phyloP scores from a whole-genome alignment of 352 stramenopile species.

The Globisporangium rhizosaccharum region DNA sequence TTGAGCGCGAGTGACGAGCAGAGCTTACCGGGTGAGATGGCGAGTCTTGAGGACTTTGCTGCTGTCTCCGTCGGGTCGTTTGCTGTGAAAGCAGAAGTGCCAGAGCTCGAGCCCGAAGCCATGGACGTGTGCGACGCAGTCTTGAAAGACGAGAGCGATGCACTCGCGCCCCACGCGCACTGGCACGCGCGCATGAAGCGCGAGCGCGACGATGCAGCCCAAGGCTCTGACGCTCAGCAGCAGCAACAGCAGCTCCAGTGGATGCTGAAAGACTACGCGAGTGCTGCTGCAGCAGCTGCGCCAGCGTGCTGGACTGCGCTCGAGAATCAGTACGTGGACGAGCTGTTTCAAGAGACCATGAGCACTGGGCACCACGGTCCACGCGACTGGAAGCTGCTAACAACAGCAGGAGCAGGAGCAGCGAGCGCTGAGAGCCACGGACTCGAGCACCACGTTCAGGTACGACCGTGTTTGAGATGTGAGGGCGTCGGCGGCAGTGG shows the following conservation, averaged over 20 bases:
- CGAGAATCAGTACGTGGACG: slow-evolving; percentile 24
- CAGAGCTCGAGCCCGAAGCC: slow-evolving; percentile 4
- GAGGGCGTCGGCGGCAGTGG: too few species aligned
- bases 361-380: slow-evolving; percentile 12
- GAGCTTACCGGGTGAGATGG: slow-evolving; percentile 1
- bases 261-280: slow-evolving; percentile 12
- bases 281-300: neutral
- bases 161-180: neutral
- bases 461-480: too few species aligned
- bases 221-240: too few species aligned
- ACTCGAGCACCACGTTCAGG: too few species aligned
- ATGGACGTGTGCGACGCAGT: slow-evolving; percentile 10
- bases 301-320: neutral
- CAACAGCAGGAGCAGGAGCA: too few species aligned
- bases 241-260: slow-evolving; percentile 10
- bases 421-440: too few species aligned
- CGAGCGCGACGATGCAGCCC: too few species aligned
- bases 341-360: slow-evolving; percentile 13
- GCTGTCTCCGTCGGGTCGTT: slow-evolving; percentile 8
- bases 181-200: too few species aligned
- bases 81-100: slow-evolving; percentile 5
- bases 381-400: slow-evolving; percentile 24
- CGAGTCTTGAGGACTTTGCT: slow-evolving; percentile 10
- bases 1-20: neutral
- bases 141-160: slow-evolving; percentile 4